Evolutionary conservation across 768 basidiomycete genomes (phyloP).

Genomic region (Lactarius pseudohatsudake): DNA sequence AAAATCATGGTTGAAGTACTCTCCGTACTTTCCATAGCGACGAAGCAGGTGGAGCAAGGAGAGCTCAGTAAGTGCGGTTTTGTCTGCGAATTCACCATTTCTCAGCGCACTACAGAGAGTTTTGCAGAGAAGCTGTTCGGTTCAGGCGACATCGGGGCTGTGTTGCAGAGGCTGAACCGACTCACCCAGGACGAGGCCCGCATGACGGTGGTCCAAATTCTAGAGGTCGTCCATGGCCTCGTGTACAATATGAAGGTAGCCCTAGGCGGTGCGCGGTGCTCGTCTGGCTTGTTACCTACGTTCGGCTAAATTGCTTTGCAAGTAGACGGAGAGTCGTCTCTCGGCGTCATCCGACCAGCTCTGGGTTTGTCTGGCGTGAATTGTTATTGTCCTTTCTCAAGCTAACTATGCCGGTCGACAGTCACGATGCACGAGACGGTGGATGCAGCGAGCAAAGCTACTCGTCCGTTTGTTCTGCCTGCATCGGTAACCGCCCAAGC

Average conservation of each 20-base stretch:
- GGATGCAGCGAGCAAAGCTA: too few species aligned
- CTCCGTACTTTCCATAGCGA: neutral
- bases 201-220: neutral
- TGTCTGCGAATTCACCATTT: neutral
- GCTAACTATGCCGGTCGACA: too few species aligned
- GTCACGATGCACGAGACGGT: too few species aligned
- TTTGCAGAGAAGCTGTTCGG: neutral
- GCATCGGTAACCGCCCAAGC: too few species aligned
- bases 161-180: neutral
- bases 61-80: neutral
- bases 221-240: neutral
- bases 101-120: neutral
- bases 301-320: too few species aligned
- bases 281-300: too few species aligned
- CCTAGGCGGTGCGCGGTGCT: neutral
- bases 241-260: neutral
- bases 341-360: too few species aligned
- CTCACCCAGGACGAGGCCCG: neutral
- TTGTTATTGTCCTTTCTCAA: too few species aligned
- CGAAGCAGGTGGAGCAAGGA: neutral
- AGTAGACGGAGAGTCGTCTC: too few species aligned
- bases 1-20: slow-evolving; percentile 1
- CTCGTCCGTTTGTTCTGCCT: too few species aligned
- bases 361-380: too few species aligned
- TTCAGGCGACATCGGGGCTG: neutral